A percentile compares a stretch with the other conserved stretches of the same genome.
Conservation (phyloP, 202 grass and related monocot genomes). For the Zoysia matrella region DNA sequence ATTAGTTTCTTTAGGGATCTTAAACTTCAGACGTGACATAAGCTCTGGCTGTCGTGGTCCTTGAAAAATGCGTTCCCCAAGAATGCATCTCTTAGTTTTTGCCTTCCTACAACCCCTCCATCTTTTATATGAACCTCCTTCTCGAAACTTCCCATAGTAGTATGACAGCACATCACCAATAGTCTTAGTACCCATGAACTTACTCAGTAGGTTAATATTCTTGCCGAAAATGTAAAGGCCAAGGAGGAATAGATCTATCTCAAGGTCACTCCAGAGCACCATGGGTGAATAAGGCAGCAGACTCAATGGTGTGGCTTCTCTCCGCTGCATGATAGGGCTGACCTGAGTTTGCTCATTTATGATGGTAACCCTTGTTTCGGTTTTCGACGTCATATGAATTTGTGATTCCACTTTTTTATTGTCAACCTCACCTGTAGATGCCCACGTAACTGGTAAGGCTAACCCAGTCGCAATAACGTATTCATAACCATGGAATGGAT, state of each 20-base stretch:
- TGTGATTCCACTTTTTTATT: slow-evolving; percentile 39
- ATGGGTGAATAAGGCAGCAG: slow-evolving; percentile 60
- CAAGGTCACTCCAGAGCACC: slow-evolving; percentile 63
- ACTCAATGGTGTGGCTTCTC: slow-evolving; percentile 38
- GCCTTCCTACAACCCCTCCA: slow-evolving; percentile 85
- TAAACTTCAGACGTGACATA: slow-evolving; percentile 66
- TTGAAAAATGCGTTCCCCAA: too few relatives aligned
- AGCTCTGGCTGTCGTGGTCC: slow-evolving; percentile 85
- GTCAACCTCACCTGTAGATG: slow-evolving; percentile 33
- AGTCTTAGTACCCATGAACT: slow-evolving; percentile 63
- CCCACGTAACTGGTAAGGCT: slow-evolving; percentile 64
- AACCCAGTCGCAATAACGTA: slow-evolving; percentile 47
- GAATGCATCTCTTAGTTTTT: slow-evolving; percentile 68
- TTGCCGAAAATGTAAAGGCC: slow-evolving; percentile 95
- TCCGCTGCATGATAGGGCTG: slow-evolving; percentile 14
- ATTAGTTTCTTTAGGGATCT: slow-evolving; percentile 58
- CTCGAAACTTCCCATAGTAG: slow-evolving; percentile 91
- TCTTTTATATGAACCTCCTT: slow-evolving; percentile 54
- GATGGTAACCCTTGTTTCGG: slow-evolving; percentile 28
- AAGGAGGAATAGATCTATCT: slow-evolving; percentile 70
- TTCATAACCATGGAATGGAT: slow-evolving; percentile 43
- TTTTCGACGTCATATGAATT: slow-evolving; percentile 26
- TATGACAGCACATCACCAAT: slow-evolving; percentile 66
- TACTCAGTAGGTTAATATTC: slow-evolving; percentile 64
- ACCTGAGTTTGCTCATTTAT: slow-evolving; percentile 28